A percentile compares a stretch with the other conserved stretches of the same genome.
These are phyloP conservation scores for Populus tomentosa DNA, from an alignment of 441 rosid genomes.

Conservation along the genomic window DNA sequence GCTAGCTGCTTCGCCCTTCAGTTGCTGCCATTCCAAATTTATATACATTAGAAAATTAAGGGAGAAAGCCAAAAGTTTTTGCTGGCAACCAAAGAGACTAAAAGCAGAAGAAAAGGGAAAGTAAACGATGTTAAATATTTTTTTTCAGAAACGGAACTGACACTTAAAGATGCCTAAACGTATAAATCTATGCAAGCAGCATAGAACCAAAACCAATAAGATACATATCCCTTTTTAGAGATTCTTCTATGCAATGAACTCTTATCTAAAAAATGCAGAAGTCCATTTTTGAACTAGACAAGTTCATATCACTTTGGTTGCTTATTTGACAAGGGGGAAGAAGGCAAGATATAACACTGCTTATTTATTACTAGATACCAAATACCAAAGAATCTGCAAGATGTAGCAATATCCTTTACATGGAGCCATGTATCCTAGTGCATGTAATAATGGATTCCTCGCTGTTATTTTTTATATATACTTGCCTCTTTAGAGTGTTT, in stretches of 20 bases:
- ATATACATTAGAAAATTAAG: neutral
- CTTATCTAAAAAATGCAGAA: neutral
- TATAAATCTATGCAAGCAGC: neutral
- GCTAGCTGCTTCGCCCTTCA: conserved; percentile 63
- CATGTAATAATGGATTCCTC: no score
- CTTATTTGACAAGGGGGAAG: neutral
- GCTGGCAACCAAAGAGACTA: neutral
- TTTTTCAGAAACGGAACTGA: no score
- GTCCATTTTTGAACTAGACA: neutral
- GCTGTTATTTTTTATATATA: no score
- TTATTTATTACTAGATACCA: neutral
- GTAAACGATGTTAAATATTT: neutral
- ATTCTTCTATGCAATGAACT: neutral
- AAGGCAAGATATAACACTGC: no score
- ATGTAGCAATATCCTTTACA: no score
- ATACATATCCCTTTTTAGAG: neutral
- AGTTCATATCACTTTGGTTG: neutral
- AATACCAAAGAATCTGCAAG: neutral
- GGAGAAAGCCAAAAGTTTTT: neutral
- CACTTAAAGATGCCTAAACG: no score
- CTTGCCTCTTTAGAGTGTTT: no score
- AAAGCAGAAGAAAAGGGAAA: neutral
- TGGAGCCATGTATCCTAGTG: no score
- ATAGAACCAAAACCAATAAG: neutral
- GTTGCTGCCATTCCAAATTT: conserved; percentile 44